phyloP scores from a whole-genome alignment of 192 early-diverging fungal genomes.

The Pecoramyces ruminantium region DNA sequence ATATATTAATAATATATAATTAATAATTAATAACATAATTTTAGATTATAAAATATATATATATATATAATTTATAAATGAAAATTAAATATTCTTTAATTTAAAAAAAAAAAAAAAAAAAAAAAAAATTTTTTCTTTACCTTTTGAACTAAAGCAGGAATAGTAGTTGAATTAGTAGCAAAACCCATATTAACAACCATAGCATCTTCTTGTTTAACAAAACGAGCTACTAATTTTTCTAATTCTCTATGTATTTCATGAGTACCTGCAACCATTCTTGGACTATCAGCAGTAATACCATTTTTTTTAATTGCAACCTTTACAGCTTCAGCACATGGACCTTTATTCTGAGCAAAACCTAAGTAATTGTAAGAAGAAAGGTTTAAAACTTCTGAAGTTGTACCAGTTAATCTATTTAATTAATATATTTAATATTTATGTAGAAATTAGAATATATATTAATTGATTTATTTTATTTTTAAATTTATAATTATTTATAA shows the following conservation, averaged over 20 bases:
- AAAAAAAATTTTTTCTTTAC: background rate
- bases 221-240: constrained; percentile 73
- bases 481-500: too few species aligned
- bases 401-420: constrained; percentile 45
- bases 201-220: constrained; percentile 72
- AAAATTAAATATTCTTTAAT: too few species aligned
- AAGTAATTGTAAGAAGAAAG: constrained; percentile 96
- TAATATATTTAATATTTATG: too few species aligned
- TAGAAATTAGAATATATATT: too few species aligned
- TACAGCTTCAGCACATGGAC: constrained; percentile 89
- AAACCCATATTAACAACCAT: constrained; percentile 92
- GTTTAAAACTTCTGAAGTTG: constrained; percentile 64
- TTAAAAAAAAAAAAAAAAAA: background rate
- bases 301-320: constrained; percentile 51
- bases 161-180: constrained; percentile 86
- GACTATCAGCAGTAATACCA: constrained; percentile 50
- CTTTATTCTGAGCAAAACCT: constrained; percentile 82
- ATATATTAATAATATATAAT: too few species aligned
- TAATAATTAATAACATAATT: too few species aligned
- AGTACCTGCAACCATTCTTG: constrained; percentile 56
- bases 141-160: constrained; percentile 66
- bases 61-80: too few species aligned
- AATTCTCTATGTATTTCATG: constrained; percentile 45
- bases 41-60: too few species aligned
- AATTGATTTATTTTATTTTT: too few species aligned